Conservation (phyloP, 2,329 filamentous ascomycete species). For the Colletotrichum tamarilloi region DNA sequence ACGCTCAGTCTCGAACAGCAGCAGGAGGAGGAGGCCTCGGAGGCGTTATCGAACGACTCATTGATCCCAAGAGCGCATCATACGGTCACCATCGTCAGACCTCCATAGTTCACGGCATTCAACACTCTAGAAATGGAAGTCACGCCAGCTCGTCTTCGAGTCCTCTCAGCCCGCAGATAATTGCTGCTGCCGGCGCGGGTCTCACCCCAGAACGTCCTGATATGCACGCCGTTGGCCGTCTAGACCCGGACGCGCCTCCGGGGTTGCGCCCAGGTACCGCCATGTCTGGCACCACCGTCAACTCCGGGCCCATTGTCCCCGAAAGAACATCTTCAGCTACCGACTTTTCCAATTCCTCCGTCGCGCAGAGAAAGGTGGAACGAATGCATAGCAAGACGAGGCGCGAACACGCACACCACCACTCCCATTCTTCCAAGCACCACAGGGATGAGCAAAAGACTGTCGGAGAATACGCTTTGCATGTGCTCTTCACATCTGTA, state of each 20-base stretch:
- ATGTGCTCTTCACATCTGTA: slow-evolving; percentile 94
- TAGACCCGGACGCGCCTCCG: slow-evolving; percentile 55
- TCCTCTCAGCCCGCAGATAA: slow-evolving; percentile 89
- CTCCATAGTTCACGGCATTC: slow-evolving; percentile 95
- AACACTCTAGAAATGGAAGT: slow-evolving; percentile 92
- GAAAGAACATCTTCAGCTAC: slow-evolving; percentile 60
- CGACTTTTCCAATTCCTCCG: slow-evolving; percentile 55
- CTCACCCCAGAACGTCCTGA: slow-evolving; percentile 62
- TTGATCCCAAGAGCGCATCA: slow-evolving; percentile 64
- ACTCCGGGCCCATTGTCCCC: slow-evolving; percentile 44
- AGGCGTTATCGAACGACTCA: slow-evolving; percentile 61
- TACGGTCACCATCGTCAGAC: slow-evolving; percentile 96
- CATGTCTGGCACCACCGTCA: slow-evolving; percentile 56
- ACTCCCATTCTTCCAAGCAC: slow-evolving; percentile 79
- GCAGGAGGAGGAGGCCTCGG: slow-evolving; percentile 43
- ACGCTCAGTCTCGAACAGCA: slow-evolving; percentile 52
- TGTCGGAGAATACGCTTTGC: slow-evolving; percentile 96
- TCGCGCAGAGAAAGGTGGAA: slow-evolving; percentile 65
- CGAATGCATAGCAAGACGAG: slow-evolving; percentile 75
- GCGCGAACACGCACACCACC: slow-evolving; percentile 79
- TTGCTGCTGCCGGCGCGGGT: slow-evolving; percentile 73
- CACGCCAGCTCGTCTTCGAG: slow-evolving; percentile 82
- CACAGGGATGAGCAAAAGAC: slow-evolving; percentile 84
- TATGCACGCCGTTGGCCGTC: slow-evolving; percentile 58
- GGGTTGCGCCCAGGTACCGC: slow-evolving; percentile 58